Percentiles rank a stretch among this genome's conserved stretches.
These are phyloP conservation scores for Ustilago nuda DNA, from an alignment of 1,284 basidiomycete species.

Conservation along the genomic window DNA sequence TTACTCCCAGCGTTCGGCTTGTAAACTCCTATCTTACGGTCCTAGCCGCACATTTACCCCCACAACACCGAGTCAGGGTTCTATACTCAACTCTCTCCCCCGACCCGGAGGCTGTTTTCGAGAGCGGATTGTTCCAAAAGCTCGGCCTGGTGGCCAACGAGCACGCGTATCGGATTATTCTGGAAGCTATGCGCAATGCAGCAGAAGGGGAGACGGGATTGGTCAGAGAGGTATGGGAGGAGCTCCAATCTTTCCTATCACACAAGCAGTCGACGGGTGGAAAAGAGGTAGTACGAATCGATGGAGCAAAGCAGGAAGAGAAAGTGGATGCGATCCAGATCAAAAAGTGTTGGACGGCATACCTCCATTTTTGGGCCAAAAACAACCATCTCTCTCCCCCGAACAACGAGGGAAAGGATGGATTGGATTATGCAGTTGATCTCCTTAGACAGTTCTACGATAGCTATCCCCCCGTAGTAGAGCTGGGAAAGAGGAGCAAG, in stretches of 20 bases:
- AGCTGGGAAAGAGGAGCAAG: background rate
- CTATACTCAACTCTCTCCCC: constrained; percentile 7
- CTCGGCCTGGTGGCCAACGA: constrained; percentile 51
- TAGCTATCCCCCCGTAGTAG: constrained; percentile 27
- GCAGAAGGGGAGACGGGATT: background rate
- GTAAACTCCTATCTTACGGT: constrained; percentile 86
- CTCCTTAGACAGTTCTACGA: constrained; percentile 11
- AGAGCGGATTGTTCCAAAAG: constrained; percentile 44
- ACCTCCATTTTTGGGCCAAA: constrained; percentile 54
- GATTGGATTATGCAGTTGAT: constrained; percentile 17
- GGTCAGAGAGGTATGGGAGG: constrained; percentile 41
- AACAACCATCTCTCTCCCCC: background rate
- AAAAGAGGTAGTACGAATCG: background rate
- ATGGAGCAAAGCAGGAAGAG: background rate
- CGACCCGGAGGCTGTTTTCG: background rate
- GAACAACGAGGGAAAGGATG: background rate
- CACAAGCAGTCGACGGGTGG: background rate
- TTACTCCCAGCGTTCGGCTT: constrained; percentile 76
- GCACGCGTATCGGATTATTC: constrained; percentile 45
- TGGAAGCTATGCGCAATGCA: constrained; percentile 33
- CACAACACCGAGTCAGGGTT: background rate
- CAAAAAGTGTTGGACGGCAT: constrained; percentile 44
- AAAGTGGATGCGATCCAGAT: constrained; percentile 26
- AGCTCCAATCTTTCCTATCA: constrained; percentile 22
- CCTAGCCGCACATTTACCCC: constrained; percentile 71